Evolutionary conservation across 2,329 filamentous ascomycete genomes (phyloP), one percentile per base, ranked within the genome.

Genomic region (Colletotrichum acutatum): DNA sequence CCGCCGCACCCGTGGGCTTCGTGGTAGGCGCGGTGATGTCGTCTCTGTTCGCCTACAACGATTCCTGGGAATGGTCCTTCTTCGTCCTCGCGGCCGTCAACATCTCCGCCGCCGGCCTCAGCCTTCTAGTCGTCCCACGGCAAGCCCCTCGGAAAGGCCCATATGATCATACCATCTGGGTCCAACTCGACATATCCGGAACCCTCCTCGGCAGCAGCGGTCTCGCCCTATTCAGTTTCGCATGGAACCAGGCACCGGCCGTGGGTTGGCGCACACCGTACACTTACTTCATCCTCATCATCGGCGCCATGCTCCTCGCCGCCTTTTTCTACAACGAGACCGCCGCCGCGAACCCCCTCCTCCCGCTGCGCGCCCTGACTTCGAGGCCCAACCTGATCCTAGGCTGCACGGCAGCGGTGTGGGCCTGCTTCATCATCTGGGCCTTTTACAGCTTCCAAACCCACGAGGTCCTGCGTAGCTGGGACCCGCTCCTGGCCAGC

Each of bases 381-480:
- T 82, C 85, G 0, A 85, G 85, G 0, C 83, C 77, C 1, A 86
- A 88, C 56, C 90, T 91, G 75, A 88, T 91, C 0, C 81, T 92
- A 2, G 85, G 79, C 0, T 89, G 86, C 65, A 82, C 90, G 1
- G 85, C 83, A 2, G 88, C 84, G 58, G 86, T 87, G 5, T 90
- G 88, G 88, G 84, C 83, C 1, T 85, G 81, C 9, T 90, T 90
- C 66, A 86, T 88, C 24, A 83, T 89, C 52, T 88, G 86, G 84
- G 78, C 85, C 19, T 86, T 85, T 61, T 90, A 89, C 74, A 78
- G 84, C 16, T 87, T 84, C 76, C 82, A 87, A 59, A 84, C 89
- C 68, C 80, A 89, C 5, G 81, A 86, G 76, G 78, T 84, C 19
- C 75, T 86, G 5, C 84, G 80, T 16, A 82, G 82, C 4, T 79